These are phyloP conservation scores for Syncephalastrum monosporum DNA, from an alignment of 371 early-diverging fungal genomes.

Conservation along the genomic window DNA sequence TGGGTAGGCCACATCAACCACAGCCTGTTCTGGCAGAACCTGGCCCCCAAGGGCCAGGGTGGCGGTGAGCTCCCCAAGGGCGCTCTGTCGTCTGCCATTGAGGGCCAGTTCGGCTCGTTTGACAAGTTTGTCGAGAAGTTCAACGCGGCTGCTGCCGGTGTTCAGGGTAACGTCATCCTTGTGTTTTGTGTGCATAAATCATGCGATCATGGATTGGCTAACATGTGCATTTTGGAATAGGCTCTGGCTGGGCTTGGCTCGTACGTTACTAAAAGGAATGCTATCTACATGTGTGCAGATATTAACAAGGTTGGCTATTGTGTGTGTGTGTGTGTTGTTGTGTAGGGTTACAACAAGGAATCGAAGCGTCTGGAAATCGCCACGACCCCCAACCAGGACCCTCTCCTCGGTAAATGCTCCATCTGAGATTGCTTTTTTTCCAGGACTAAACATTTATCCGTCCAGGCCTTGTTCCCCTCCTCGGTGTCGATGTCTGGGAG, in stretches of 20 bases:
- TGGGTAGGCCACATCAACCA: slow-evolving; percentile 94
- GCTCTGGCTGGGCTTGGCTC: slow-evolving; percentile 99
- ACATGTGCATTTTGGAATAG: slow-evolving; percentile 6
- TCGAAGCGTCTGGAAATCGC: slow-evolving; percentile 81
- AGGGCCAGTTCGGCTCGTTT: slow-evolving; percentile 85
- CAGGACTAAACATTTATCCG: slow-evolving; percentile 7
- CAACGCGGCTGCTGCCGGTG: slow-evolving; percentile 78
- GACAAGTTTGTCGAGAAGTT: slow-evolving; percentile 82
- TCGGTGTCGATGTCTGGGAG: slow-evolving; percentile 98
- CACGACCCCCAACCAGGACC: slow-evolving; percentile 96
- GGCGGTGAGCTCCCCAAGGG: slow-evolving; percentile 76
- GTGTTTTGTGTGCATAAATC: not conserved
- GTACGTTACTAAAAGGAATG: slow-evolving; percentile 39
- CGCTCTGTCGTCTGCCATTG: slow-evolving; percentile 69
- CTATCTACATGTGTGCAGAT: no score
- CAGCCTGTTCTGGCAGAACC: slow-evolving; percentile 93
- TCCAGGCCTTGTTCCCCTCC: slow-evolving; percentile 72
- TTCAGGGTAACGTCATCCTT: slow-evolving; percentile 64
- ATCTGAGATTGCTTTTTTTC: slow-evolving; percentile 3
- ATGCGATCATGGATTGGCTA: not conserved
- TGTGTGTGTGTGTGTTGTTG: slow-evolving; percentile 5
- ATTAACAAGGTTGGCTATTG: not conserved
- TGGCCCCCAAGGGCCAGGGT: slow-evolving; percentile 79
- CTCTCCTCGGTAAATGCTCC: slow-evolving; percentile 56
- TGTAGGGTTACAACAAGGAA: slow-evolving; percentile 78